Base-by-base conservation (phyloP, 352 stramenopile genomes). In the Pythium rhizo-oryzae region DNA sequence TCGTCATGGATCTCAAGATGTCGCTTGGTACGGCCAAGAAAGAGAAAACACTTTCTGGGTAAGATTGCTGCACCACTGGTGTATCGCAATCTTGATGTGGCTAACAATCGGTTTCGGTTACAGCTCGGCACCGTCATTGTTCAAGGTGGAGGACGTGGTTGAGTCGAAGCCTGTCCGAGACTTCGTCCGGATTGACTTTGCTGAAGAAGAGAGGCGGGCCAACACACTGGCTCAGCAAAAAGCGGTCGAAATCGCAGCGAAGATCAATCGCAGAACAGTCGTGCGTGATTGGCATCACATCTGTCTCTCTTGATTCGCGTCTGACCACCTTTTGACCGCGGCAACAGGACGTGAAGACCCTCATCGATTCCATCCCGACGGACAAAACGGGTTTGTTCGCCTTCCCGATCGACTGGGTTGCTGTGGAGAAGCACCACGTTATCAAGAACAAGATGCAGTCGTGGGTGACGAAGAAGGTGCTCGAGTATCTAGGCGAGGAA, bases 401-500 rank as follows among this genome's bases (percentile, higher is more conserved):
- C 35, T 85, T 70, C 37, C 68, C 75, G 2, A 62, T 87, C 49
- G 55, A 85, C 59, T 87, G 79, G 79, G 30, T 13, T 1, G 65
- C 70, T 19, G 77, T 81, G 4, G 68, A 78, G 7, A 62, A 68
- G 30, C 47, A 77, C 47, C 44, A 65, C 1, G 18, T 87, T 50
- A 64, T 87, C 3, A 49, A 69, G 24, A 56, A 71, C 25, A 87
- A 85, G 58, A 83, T 87, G 75, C 46, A 33, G 37, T 65, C 75
- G 18, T 87, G 79, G 79, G 70, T 85, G 9, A 65, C 24, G 11
- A 84, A 83, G 67, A 87, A 85, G 57, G 72, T 87, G 18, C 37
- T 74, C 65, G 77, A 85, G 65, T 87, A 87, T 66, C 49, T 87
- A 15, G 79, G 79, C 63, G 77, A 85, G 61, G 72, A 81, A 33